Evolutionary conservation across 2,329 filamentous ascomycete species (phyloP).

Genomic region (Fusarium sp.): DNA sequence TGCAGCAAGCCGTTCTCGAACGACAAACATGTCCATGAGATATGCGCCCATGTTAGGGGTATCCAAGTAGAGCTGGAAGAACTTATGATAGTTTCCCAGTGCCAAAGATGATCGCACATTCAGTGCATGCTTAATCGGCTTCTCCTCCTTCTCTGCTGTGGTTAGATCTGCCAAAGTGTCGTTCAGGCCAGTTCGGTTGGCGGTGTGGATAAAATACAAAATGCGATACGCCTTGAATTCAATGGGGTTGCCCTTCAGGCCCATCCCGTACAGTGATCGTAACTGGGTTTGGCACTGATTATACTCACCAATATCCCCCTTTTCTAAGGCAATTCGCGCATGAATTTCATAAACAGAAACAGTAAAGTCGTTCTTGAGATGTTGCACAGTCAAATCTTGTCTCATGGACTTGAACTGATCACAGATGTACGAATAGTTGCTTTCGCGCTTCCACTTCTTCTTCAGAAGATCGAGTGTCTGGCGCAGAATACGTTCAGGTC

Average conservation of each 20-base stretch:
- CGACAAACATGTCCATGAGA: constrained; percentile 99
- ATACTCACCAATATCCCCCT: constrained; percentile 99
- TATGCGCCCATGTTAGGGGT: constrained; percentile 98
- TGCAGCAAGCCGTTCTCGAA: constrained; percentile 89
- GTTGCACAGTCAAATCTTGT: constrained; percentile 97
- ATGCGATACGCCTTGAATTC: constrained; percentile 99
- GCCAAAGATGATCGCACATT: constrained; percentile 91
- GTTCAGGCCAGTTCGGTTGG: constrained; percentile 98
- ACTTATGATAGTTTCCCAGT: constrained; percentile 95
- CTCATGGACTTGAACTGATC: constrained; percentile 99
- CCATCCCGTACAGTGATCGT: constrained; percentile 87
- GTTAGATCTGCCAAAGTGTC: constrained; percentile 99
- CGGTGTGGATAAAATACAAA: constrained; percentile 98
- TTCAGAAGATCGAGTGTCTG: constrained; percentile 90
- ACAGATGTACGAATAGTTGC: constrained; percentile 97
- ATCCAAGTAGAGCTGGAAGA: constrained; percentile 95
- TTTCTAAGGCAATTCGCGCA: constrained; percentile 95
- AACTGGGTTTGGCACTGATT: constrained; percentile 99
- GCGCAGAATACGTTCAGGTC: constrained; percentile 81
- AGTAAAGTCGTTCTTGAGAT: constrained; percentile 95
- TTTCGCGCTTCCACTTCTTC: constrained; percentile 92
- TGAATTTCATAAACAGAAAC: constrained; percentile 98
- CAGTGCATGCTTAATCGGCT: constrained; percentile 88
- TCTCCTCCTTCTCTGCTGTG: constrained; percentile 89
- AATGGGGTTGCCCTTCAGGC: constrained; percentile 86